Base-by-base conservation (phyloP, 306 rosid species). In the Prinsepia uniflora region DNA sequence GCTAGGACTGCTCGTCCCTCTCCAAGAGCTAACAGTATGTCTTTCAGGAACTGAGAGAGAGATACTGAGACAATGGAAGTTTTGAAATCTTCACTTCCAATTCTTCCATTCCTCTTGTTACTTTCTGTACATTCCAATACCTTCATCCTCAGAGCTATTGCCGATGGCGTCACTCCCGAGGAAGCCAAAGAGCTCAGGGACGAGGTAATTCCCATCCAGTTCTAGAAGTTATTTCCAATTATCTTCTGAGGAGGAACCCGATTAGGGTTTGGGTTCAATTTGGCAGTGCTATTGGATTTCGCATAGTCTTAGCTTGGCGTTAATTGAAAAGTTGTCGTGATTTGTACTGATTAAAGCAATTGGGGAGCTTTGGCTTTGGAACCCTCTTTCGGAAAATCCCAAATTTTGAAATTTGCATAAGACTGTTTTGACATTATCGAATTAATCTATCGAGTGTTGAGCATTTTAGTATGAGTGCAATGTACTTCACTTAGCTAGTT, bases 161-260 rank as follows among this genome's bases (percentile, higher is more conserved):
- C 96, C 59, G 91, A 90, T 34, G 82, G 85, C 72, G 96, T 92
- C 63, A 82, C 91, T 40, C 70, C 74, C 10, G 83, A 79, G 22
- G 98, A 92, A 81, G 96, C 91, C 6, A 90, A 74, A 65, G 80
- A 76, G 47, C 96, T 92, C 49, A 77, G 92, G 75, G 88, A 92
- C 34, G 96, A 93, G 90, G 90, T 88, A 75, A 49, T 2, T 53
- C 59, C 17, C 63, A 48, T 62, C 49, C 70, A 14, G n/a, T 62
- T 58, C 49, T 19, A 44, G 10, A 14, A 41, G 6, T 47, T 4
- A 34, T 60, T 5, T 64, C 55, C 63, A 15, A 48, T 68, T 64
- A 40, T 6, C 58, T 42, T 36, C 15, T 44, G 5, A 65, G 39
- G 30, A n/a, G 13, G n/a, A 58, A 10, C 24, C 24, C 19, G 12